These are phyloP conservation scores for Pythium chondricola DNA, from an alignment of 352 stramenopile species.

Conservation along the genomic window DNA sequence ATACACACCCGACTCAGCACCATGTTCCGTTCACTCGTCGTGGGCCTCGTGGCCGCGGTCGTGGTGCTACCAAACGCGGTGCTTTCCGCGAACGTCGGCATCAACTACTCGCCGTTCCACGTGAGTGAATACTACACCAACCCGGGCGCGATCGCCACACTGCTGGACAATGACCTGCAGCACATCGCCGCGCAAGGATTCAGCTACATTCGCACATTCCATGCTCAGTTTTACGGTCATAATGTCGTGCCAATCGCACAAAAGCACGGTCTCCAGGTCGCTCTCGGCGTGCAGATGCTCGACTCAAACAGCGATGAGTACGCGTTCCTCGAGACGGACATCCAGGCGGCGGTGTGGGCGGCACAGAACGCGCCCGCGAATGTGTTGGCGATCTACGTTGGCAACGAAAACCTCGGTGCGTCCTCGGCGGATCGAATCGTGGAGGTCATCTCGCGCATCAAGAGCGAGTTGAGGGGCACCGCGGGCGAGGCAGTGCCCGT, in stretches of 20 bases:
- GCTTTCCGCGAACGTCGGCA: neutral
- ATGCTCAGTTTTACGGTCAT: constrained; percentile 40
- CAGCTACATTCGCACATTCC: constrained; percentile 59
- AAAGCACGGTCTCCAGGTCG: constrained; percentile 38
- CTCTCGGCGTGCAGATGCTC: constrained; percentile 48
- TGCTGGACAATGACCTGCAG: constrained; percentile 14
- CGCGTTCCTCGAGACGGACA: constrained; percentile 38
- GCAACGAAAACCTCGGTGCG: constrained; percentile 66
- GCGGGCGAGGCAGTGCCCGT: constrained; percentile 32
- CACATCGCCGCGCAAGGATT: constrained; percentile 34
- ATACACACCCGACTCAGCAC: neutral
- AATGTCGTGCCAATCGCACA: constrained; percentile 47
- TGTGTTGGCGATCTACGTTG: constrained; percentile 59
- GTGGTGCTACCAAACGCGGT: neutral
- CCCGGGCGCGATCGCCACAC: neutral
- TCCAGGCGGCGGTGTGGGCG: constrained; percentile 51
- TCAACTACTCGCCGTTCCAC: neutral
- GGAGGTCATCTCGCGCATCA: constrained; percentile 50
- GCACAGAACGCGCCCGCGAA: constrained; percentile 25
- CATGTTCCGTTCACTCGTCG: neutral
- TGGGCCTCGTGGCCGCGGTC: neutral
- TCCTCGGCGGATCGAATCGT: constrained; percentile 31
- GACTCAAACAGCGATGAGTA: constrained; percentile 10
- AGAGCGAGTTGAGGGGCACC: constrained; percentile 31
- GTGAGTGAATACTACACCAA: neutral